phyloP scores from a whole-genome alignment of 257 asterid genomes.

The Primulina huaijiensis region DNA sequence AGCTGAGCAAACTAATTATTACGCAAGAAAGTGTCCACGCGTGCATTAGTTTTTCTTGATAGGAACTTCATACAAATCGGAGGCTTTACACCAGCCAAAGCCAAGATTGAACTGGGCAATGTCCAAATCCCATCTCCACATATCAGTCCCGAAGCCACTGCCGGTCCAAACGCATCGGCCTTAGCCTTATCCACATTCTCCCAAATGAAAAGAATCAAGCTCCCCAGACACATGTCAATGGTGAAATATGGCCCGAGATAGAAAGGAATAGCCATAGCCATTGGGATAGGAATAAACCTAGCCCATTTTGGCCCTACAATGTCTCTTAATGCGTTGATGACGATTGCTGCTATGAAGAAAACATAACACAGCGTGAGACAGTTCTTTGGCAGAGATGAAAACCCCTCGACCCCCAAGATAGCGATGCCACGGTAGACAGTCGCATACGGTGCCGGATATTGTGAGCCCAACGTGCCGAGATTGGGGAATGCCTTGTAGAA shows the following conservation, averaged over 20 bases:
- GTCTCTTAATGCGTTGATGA: constrained; percentile 61
- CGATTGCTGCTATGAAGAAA: constrained; percentile 57
- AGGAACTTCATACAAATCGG: constrained; percentile 89
- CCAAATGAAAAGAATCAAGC: constrained; percentile 73
- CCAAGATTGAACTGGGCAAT: constrained; percentile 64
- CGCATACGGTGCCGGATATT: constrained; percentile 75
- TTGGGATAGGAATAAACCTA: constrained; percentile 72
- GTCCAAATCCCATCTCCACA: constrained; percentile 92
- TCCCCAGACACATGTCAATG: constrained; percentile 82
- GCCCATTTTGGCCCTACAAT: constrained; percentile 50
- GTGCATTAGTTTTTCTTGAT: constrained; percentile 42
- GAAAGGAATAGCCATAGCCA: constrained; percentile 96
- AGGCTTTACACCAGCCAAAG: constrained; percentile 63
- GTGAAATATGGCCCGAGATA: constrained; percentile 74
- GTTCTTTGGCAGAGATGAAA: constrained; percentile 59
- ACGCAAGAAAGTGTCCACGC: constrained; percentile 48
- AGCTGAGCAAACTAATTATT: constrained; percentile 12
- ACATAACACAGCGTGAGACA: constrained; percentile 67
- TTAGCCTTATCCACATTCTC: constrained; percentile 55
- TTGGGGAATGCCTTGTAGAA: constrained; percentile 66
- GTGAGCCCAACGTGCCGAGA: constrained; percentile 48
- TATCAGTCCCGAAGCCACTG: constrained; percentile 84
- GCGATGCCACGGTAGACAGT: constrained; percentile 75
- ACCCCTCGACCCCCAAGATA: constrained; percentile 72
- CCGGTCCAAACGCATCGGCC: constrained; percentile 86